These are phyloP conservation scores for Thermochaetoides thermophila DNA, from an alignment of 495 filamentous ascomycete species.

Conservation along the genomic window DNA sequence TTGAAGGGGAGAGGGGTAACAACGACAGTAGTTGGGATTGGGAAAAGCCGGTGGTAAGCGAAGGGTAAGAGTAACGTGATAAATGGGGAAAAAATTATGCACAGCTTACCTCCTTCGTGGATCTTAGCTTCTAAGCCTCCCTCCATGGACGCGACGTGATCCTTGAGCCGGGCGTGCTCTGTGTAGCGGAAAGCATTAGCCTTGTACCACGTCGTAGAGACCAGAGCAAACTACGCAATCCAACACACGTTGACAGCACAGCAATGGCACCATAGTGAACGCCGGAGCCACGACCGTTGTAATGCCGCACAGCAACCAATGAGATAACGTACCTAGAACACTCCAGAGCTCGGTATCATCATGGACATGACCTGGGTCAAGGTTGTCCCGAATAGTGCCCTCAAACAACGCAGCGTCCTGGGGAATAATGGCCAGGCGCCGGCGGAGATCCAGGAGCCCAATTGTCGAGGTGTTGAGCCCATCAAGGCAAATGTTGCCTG, in stretches of 20 bases:
- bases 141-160: slow-evolving; percentile 77
- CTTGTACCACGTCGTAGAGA: slow-evolving; percentile 1
- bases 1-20: no score
- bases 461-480: slow-evolving; percentile 77
- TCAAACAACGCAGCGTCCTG: slow-evolving; percentile 97
- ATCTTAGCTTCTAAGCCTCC: slow-evolving; percentile 81
- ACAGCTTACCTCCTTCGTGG: slow-evolving; percentile 74
- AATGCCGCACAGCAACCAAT: no score
- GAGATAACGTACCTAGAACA: slow-evolving; percentile 61
- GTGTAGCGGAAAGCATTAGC: slow-evolving; percentile 6
- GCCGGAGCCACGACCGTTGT: slow-evolving; percentile 1
- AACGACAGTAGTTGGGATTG: no score
- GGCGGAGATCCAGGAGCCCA: slow-evolving; percentile 75
- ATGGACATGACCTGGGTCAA: slow-evolving; percentile 88
- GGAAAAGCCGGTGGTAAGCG: no score
- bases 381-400: slow-evolving; percentile 87
- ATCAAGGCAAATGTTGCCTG: slow-evolving; percentile 79
- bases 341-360: slow-evolving; percentile 98
- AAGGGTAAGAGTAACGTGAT: no score
- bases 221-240: slow-evolving; percentile 1
- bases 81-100: slow-evolving; percentile 5
- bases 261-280: slow-evolving; percentile 2
- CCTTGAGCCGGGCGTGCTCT: slow-evolving; percentile 91
- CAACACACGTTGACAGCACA: slow-evolving; percentile 14
- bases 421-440: slow-evolving; percentile 91